Evolutionary conservation across 78 protist species (phyloP), one percentile per base, ranked within the genome.

Genomic region (Cavenderia fasciculata): DNA sequence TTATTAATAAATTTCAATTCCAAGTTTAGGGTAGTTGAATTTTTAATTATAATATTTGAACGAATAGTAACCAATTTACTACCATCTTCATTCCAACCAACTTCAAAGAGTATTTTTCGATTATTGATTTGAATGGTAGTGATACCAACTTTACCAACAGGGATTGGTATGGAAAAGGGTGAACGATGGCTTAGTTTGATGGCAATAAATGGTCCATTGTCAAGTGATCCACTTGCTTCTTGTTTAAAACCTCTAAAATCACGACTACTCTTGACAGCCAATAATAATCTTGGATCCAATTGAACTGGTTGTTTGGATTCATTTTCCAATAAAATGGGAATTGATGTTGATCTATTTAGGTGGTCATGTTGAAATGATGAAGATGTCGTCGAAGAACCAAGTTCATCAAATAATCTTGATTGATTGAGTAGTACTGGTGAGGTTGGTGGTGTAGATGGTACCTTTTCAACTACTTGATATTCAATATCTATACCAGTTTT

Each of bases 71-170:
- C 74, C 2, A 57, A 70, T 38, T 85, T 85, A 29, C 71, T 68
- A 36, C 92, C 92, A 57, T 85, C 92, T 61, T 85, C 92, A 61
- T 85, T 85, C 92, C 92, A 85, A 61, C 85, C 84, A 38, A 87
- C 93, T 31, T 87, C 72, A 36, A 77, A 71, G 27, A 87, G 70
- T 8, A 87, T 27, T 31, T 52, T 21, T 62, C 34, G 43, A 23
- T 59, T 56, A 36, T 57, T 70, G 0, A 77, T 57, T 19, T 59
- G 12, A 19, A 78, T 40, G 10, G 41, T 34, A n/a, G 52, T 78
- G 10, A 23, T 40, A 10, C 88, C 88, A 36, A 78, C 77, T 33
- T 73, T 68, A 36, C 86, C 85, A 52, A 77, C 57, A 19, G 93
- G 70, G 29, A 70, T 56, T 23, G 68, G 74, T 23, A 18, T 63